These are phyloP conservation scores for Globisporangium ultimum DNA, from an alignment of 352 stramenopile genomes.

Conservation along the genomic window DNA sequence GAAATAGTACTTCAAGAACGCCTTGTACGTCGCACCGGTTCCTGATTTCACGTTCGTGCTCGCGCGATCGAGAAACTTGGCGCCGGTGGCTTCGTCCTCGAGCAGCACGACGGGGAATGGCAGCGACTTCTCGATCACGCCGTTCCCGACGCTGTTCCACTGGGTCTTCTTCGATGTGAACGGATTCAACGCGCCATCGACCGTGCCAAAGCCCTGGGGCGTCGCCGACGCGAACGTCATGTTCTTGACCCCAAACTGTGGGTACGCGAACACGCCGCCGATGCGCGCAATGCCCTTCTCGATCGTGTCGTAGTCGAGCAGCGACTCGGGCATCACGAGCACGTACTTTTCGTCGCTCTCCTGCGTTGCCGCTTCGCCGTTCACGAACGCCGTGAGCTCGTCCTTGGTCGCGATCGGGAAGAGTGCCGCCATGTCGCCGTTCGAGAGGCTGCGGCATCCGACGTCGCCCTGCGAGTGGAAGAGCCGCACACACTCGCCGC, in stretches of 20 bases:
- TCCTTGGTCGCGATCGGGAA: conserved; percentile 39
- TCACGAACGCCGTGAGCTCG: conserved; percentile 46
- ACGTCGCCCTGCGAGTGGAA: conserved; percentile 71
- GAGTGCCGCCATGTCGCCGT: conserved; percentile 50
- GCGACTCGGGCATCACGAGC: conserved; percentile 59
- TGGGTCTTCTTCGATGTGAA: conserved; percentile 47
- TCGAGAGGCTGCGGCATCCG: conserved; percentile 56
- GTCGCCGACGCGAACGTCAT: conserved; percentile 41
- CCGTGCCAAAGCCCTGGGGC: conserved; percentile 60
- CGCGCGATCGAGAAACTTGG: conserved; percentile 48
- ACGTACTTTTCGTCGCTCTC: conserved; percentile 41
- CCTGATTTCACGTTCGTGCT: conserved; percentile 46
- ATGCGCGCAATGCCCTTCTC: conserved; percentile 29
- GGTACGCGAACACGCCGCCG: conserved; percentile 57
- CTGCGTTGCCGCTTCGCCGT: conserved; percentile 18
- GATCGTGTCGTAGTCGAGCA: conserved; percentile 43
- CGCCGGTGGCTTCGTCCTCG: conserved; percentile 27
- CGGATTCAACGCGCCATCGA: conserved; percentile 66
- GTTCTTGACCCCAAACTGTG: conserved; percentile 33
- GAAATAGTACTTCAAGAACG: conserved; percentile 86
- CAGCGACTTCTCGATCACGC: conserved; percentile 34
- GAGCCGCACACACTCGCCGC: conserved; percentile 71
- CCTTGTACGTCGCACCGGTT: conserved; percentile 57
- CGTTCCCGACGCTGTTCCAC: conserved; percentile 66
- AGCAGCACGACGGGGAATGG: conserved; percentile 74